Percentiles rank a stretch among this genome's conserved stretches.
Conservation (phyloP, 140 eudicot species). For the Stevia rebaudiana region DNA sequence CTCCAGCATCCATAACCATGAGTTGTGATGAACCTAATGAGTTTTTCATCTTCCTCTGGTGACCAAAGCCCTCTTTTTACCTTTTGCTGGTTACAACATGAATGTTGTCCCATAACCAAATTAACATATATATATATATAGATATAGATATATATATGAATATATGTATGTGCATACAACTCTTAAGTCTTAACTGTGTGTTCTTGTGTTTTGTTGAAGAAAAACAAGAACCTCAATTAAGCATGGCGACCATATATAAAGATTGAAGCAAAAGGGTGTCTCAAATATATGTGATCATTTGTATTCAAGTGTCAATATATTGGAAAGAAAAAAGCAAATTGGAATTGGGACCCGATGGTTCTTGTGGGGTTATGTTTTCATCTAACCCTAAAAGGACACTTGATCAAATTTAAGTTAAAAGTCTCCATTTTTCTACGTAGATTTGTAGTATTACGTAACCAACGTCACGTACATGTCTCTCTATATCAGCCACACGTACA, state of each 20-base stretch:
- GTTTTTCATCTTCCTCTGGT: constrained; percentile 95
- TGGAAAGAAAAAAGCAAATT: constrained; percentile 16
- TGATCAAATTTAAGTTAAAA: constrained; percentile 39
- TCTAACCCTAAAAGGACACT: constrained; percentile 81
- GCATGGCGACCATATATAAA: constrained; percentile 19
- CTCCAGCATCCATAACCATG: constrained; percentile 99
- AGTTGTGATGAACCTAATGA: constrained; percentile 69
- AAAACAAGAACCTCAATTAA: constrained; percentile 24
- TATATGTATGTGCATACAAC: not conserved
- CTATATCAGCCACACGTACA: constrained; percentile 24
- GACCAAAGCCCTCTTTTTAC: constrained; percentile 99
- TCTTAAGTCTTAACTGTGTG: constrained; percentile 3
- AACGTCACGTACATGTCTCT: constrained; percentile 37
- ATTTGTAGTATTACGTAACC: constrained; percentile 47
- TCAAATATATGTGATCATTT: constrained; percentile 10
- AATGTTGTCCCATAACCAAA: constrained; percentile 76
- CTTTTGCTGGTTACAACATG: constrained; percentile 98
- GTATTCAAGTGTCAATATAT: constrained; percentile 15
- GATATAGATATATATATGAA: not conserved
- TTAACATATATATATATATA: not conserved
- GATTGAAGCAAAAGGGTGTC: constrained; percentile 22
- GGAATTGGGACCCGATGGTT: constrained; percentile 18
- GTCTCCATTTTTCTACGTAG: constrained; percentile 45
- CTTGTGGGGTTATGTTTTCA: constrained; percentile 41
- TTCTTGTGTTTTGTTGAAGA: constrained; percentile 20